Base-by-base conservation (phyloP, 768 basidiomycete genomes). In the Podaxis rugospora region DNA sequence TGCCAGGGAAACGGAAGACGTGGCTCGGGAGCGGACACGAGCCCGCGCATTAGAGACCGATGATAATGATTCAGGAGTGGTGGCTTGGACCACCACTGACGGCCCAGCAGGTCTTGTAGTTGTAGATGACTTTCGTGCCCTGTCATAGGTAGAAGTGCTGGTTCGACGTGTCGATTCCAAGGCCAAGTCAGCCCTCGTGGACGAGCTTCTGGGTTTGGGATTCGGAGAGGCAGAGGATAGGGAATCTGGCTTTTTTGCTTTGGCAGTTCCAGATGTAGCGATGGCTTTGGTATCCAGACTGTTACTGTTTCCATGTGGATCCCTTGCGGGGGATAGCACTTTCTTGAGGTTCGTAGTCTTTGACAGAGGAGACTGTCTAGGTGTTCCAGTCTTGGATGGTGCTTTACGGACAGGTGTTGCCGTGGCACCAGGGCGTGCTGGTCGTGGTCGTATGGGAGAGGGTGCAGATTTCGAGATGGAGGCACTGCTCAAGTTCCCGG, bases 251-350 rank as follows among this genome's bases (percentile, higher is more conserved):
- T 67, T 69, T 51, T 70, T 69, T 18, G 52, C 50, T 27, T 61
- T 66, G 11, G 63, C 61, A 36, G 51, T 57, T n/a, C 25, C 50
- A 14, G 66, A 61, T 54, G 52, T 10, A 57, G 32, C 27, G 13
- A 27, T 21, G 40, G n/a, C 27, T 53, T 32, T 61, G 27, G 37
- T 1, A 63, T 35, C 10, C 21, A 56, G 57, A 62, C 60, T 69
- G 23, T 53, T 63, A 36, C 68, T 70, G 49, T 78, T 79, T 47
- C 75, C 73, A 23, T 71, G 73, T 16, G 78, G 75, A 62, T 78
- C 78, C 53, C 74, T 70, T 25, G 70, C 66, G 42, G 79, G 80
- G 0, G 78, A 77, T 46, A 80, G 67, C 0, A 76, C 67, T 47
- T 72, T 75, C 60, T 73, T 75, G 21, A 54, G 14, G 23, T 64